Percentiles rank a stretch among this genome's conserved stretches.
phyloP scores from a whole-genome alignment of 768 basidiomycete genomes.

The Clavulina sp. region DNA sequence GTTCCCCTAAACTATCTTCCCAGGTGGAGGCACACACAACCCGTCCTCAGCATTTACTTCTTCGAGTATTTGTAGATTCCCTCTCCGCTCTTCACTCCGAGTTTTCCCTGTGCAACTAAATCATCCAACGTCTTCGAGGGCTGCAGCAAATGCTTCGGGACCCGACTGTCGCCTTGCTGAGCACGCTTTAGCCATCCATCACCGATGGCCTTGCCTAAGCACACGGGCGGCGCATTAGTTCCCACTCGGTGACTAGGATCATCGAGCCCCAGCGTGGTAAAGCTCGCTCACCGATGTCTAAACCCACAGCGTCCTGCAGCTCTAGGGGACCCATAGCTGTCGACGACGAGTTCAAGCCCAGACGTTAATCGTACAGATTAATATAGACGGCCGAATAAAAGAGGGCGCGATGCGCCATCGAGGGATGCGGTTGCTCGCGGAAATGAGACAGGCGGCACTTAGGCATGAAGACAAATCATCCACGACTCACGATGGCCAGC shows the following conservation, averaged over 20 bases:
- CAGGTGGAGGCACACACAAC: too few relatives aligned
- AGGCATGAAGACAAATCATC: slow-evolving; percentile 11
- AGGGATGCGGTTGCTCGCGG: too few relatives aligned
- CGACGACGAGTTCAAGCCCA: too few relatives aligned
- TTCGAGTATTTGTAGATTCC: slow-evolving; percentile 21
- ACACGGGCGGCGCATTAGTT: neutral
- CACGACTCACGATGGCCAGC: slow-evolving; percentile 18
- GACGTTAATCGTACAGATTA: too few relatives aligned
- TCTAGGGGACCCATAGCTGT: slow-evolving; percentile 21
- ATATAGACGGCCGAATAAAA: neutral
- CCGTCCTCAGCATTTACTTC: neutral
- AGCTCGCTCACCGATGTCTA: slow-evolving; percentile 17
- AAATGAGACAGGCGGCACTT: slow-evolving; percentile 1
- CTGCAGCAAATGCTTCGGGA: slow-evolving; percentile 18
- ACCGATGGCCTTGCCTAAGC: slow-evolving; percentile 17
- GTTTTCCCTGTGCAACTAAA: slow-evolving; percentile 22
- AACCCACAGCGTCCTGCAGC: slow-evolving; percentile 24
- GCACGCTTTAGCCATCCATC: slow-evolving; percentile 24
- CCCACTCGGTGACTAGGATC: neutral
- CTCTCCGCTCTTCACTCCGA: slow-evolving; percentile 24
- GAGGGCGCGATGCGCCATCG: slow-evolving; percentile 8
- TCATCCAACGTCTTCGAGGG: slow-evolving; percentile 20
- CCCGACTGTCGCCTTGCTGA: slow-evolving; percentile 15
- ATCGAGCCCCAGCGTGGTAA: neutral
- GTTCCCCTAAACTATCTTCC: too few relatives aligned